Evolutionary conservation across 208 protist genomes (phyloP).

Genomic region (Novymonas esmeraldas): DNA sequence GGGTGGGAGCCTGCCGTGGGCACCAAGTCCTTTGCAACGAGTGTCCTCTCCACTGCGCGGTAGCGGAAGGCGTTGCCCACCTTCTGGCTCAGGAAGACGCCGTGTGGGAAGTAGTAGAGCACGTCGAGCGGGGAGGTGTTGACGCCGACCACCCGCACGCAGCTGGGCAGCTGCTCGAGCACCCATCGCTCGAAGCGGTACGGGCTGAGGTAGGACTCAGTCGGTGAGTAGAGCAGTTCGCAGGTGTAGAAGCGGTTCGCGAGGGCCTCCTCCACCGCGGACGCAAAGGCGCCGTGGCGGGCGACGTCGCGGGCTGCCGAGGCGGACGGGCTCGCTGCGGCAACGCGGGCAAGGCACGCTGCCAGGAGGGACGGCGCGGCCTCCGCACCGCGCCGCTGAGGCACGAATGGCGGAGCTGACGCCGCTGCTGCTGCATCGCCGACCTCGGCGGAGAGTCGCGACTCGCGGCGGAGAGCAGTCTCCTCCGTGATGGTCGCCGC

Average conservation of each 20-base stretch:
- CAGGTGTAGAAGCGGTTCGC: constrained; percentile 36
- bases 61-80: constrained; percentile 77
- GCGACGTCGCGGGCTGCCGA: neutral
- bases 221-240: constrained; percentile 36
- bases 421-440: no score
- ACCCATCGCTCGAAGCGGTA: constrained; percentile 53
- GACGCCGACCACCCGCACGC: constrained; percentile 69
- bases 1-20: constrained; percentile 27
- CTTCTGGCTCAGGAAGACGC: constrained; percentile 59
- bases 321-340: neutral
- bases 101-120: constrained; percentile 79
- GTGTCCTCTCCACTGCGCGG: constrained; percentile 53
- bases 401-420: no score
- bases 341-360: neutral
- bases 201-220: constrained; percentile 45
- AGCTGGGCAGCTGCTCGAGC: constrained; percentile 51
- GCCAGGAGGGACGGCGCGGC: no score
- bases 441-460: no score
- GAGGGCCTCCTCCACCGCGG: constrained; percentile 22
- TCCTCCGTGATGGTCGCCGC: no score
- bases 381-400: no score
- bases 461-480: no score
- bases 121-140: constrained; percentile 60
- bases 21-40: constrained; percentile 35
- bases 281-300: constrained; percentile 15